phyloP scores from a whole-genome alignment of 2,329 filamentous ascomycete species.

The Ramularia endophylla region DNA sequence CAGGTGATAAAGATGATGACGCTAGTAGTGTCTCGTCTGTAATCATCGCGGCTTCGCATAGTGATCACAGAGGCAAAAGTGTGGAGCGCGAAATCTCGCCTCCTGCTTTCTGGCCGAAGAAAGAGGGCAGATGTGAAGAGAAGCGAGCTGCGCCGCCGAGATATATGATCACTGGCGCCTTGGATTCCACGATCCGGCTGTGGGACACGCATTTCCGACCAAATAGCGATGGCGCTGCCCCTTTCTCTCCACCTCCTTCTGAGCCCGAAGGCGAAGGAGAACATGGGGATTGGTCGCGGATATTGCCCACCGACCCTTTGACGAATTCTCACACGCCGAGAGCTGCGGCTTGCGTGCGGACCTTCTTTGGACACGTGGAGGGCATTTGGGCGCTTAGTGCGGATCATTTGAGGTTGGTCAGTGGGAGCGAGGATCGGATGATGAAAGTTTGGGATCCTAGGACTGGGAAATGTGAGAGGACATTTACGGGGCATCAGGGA shows the following conservation, averaged over 20 bases:
- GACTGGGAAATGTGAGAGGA: conserved; percentile 85
- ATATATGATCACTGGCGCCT: conserved; percentile 87
- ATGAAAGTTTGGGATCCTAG: conserved; percentile 94
- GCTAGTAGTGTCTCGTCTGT: conserved; percentile 28
- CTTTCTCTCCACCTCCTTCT: conserved; percentile 1
- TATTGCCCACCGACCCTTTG: conserved; percentile 29
- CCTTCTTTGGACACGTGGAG: conserved; percentile 95
- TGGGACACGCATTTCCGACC: conserved; percentile 64
- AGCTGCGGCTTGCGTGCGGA: conserved; percentile 64
- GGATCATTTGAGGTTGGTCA: conserved; percentile 81
- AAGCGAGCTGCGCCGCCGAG: conserved; percentile 69
- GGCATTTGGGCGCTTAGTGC: conserved; percentile 91
- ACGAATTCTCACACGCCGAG: conserved; percentile 31
- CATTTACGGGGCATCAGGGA: conserved; percentile 82
- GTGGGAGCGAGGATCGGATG: conserved; percentile 87
- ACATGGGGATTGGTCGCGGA: background rate
- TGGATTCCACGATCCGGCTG: conserved; percentile 85
- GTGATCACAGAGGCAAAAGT: conserved; percentile 3
- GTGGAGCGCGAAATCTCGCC: conserved; percentile 3
- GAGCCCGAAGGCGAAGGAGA: conserved; percentile 8
- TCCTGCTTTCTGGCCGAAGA: conserved; percentile 50
- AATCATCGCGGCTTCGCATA: conserved; percentile 17
- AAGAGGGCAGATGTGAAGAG: conserved; percentile 34
- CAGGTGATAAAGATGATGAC: conserved; percentile 47
- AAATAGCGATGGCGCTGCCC: background rate